Evolutionary conservation across 306 rosid species (phyloP).

Genomic region (Alnus rubra): DNA sequence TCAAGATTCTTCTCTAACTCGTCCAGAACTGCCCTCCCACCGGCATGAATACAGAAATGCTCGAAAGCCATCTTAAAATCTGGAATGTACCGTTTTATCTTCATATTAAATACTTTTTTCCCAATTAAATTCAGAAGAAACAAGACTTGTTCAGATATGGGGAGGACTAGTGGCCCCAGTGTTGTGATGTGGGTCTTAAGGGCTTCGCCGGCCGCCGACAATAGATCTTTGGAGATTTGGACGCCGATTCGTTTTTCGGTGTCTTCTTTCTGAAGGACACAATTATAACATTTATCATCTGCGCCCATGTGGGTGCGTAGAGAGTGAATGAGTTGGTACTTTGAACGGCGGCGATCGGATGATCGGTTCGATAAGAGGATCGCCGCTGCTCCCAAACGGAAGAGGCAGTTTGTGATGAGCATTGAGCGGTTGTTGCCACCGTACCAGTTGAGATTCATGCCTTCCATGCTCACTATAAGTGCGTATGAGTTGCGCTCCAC

Average conservation of each 20-base stretch:
- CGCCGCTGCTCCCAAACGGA: constrained; percentile 2
- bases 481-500: not conserved
- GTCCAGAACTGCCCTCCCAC: constrained; percentile 4
- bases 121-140: not conserved
- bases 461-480: constrained; percentile 7
- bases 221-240: not conserved
- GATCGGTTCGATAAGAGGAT: not conserved
- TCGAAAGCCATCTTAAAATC: constrained; percentile 4
- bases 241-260: not conserved
- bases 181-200: constrained; percentile 11
- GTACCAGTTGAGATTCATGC: constrained; percentile 7
- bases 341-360: constrained; percentile 9
- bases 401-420: constrained; percentile 11
- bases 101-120: not conserved
- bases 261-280: constrained; percentile 4
- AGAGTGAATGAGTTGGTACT: not conserved
- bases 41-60: not conserved
- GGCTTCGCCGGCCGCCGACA: not conserved
- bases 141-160: constrained; percentile 3
- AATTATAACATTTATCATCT: constrained; percentile 1
- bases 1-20: constrained; percentile 2
- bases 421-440: constrained; percentile 3
- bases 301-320: constrained; percentile 6
- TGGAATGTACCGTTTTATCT: not conserved
- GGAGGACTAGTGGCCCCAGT: constrained; percentile 1